Base-by-base conservation (phyloP, 2,329 filamentous ascomycete species). In the Ilyonectria destructans region DNA sequence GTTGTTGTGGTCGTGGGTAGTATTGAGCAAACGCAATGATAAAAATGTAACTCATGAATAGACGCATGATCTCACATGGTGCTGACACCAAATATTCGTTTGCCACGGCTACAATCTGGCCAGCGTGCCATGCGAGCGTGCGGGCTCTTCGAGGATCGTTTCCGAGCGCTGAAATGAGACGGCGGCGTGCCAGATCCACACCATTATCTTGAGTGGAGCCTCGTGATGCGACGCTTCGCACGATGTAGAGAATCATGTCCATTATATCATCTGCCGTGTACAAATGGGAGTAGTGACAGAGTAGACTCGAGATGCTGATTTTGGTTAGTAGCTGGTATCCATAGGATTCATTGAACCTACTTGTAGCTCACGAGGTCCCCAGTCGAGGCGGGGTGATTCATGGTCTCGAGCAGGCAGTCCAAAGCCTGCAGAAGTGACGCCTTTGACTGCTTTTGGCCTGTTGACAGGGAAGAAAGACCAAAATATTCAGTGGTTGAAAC, bases 41-140 rank as follows among this genome's bases (percentile, higher is more conserved):
- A 51, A 77, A 76, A 10, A 76, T 74, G 55, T 77, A 80, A 57
- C 76, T 77, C 73, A 78, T 78, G 59, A 80, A 80, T 2, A 79
- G 40, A 6, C 77, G 75, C 71, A 80, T 71, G 33, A 78, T 76
- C 51, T 79, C 77, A 51, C 77, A 79, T 1, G 78, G 78, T 1
- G 77, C 71, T 15, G 77, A 77, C 15, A 77, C 76, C 1, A 77
- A 54, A 49, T 77, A 77, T 35, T 78, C 76, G 52, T 75, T 75
- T 40, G 78, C 76, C 3, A 76, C 70, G 10, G 74, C 74, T 6
- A 77, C 68, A 17, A 80, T 80, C 31, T 79, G 77, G 0, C 75
- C 77, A 1, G 78, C 77, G 56, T 79, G 78, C 71, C 73, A 79
- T 9, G 74, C 67, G 7, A 78, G 69, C n/a, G 55, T 69, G 1